Evolutionary conservation across 345 rosid genomes (phyloP), one percentile per base, ranked within the genome.

Genomic region (Cardamine chenopodiifolia): DNA sequence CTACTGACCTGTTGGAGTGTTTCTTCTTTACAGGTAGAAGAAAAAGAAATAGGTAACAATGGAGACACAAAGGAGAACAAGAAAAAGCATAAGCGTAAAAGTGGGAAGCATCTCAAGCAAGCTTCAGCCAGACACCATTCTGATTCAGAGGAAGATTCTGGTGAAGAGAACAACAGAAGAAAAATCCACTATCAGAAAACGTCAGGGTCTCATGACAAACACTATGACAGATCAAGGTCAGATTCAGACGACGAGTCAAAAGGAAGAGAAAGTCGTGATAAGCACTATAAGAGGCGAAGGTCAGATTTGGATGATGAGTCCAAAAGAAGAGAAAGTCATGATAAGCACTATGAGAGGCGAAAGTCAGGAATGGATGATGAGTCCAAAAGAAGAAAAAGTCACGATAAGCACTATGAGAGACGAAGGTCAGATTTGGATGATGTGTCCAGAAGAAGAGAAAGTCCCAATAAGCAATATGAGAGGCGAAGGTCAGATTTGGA

Each of bases 71-170:
- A 79, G 74, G 77, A 77, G 59, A 56, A 12, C 20, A 79, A 74
- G 79, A 81, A 81, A 48, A 81, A 83, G 75, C 61, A 74, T 65
- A 55, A 79, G 62, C 75, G 48, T 40, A 81, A 68, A 29, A 56
- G 75, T 63, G 72, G 81, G 35, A 93, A 86, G 83, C 90, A 72
- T 75, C 68, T 48, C 66, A 88, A 84, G 66, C 84, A 72, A 76
- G 66, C 77, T 26, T 81, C 82, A 39, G 77, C 84, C 28, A 73
- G 77, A 25, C 57, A 67, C 64, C 70, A 7, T 60, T 80, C 83
- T 75, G 80, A 54, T 35, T 61, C 78, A 1, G 83, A 72, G 47
- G 74, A 76, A 42, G 80, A 62, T 35, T 29, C 55, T 68, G 77
- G 74, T 39, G 79, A 73, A 66, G 82, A 67, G 60, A 76, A 55